Conservation (phyloP, 257 asterid genomes). For the Solanum appendiculatum region DNA sequence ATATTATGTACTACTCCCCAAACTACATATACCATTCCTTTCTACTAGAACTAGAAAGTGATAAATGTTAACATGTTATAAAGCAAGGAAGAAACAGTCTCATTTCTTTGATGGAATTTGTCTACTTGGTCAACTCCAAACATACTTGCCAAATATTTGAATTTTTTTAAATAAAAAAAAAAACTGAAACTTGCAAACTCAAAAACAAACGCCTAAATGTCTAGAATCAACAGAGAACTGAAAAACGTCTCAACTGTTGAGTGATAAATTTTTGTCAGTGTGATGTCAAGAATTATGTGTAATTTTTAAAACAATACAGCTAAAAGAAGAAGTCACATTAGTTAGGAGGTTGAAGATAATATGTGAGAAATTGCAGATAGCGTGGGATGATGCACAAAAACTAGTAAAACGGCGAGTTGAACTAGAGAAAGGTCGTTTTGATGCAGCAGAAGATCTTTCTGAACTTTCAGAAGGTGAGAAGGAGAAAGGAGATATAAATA, state of each 20-base stretch:
- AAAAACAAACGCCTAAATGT: not conserved
- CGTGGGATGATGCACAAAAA: slow-evolving; percentile 47
- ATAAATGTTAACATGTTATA: not conserved
- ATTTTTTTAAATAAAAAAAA: not conserved
- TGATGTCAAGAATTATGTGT: not conserved
- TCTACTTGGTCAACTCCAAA: not conserved
- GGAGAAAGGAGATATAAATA: slow-evolving; percentile 30
- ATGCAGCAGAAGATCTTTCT: slow-evolving; percentile 52
- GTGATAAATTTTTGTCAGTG: not conserved
- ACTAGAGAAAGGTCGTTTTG: slow-evolving; percentile 40
- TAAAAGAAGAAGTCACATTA: not conserved
- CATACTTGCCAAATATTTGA: not conserved
- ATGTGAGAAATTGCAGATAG: slow-evolving; percentile 37
- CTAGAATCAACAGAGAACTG: not conserved
- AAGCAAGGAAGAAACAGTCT: not conserved
- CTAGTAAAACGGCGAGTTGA: slow-evolving; percentile 30
- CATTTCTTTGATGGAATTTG: not conserved
- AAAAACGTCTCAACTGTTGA: not conserved
- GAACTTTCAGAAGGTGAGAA: slow-evolving; percentile 68
- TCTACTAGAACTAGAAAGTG: not conserved
- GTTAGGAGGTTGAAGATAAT: not conserved
- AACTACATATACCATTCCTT: not conserved
- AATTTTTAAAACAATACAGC: not conserved
- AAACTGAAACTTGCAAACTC: not conserved
- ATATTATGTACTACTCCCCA: not conserved